A percentile compares a stretch with the other conserved stretches of the same genome.
These are phyloP conservation scores for Paralagenidium karlingii DNA, from an alignment of 352 stramenopile genomes.

Conservation along the genomic window DNA sequence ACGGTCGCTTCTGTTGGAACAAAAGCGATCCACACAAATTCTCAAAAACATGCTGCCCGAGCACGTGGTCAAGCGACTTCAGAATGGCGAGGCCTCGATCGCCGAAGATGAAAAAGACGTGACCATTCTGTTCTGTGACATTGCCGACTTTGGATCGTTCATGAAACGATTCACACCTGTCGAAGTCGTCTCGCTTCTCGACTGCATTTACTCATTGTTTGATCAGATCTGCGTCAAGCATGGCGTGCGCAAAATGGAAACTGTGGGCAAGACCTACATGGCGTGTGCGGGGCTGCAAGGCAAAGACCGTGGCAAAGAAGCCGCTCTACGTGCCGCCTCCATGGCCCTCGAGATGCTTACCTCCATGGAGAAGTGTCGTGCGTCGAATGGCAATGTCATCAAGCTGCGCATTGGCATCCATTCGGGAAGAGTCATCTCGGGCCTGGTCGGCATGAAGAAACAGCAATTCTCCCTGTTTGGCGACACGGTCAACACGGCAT, in stretches of 20 bases:
- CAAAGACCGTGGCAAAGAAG: conserved; percentile 62
- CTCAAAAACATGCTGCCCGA: conserved; percentile 79
- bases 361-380: conserved; percentile 47
- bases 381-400: conserved; percentile 71
- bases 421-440: conserved; percentile 78
- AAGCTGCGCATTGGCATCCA: conserved; percentile 87
- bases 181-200: conserved; percentile 74
- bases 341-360: conserved; percentile 74
- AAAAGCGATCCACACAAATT: conserved; percentile 68
- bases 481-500: conserved; percentile 86
- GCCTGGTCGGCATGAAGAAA: conserved; percentile 86
- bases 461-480: conserved; percentile 90
- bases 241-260: conserved; percentile 89
- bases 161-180: conserved; percentile 65
- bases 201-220: conserved; percentile 88
- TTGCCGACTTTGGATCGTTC: conserved; percentile 68
- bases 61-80: conserved; percentile 75
- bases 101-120: conserved; percentile 81
- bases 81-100: conserved; percentile 69
- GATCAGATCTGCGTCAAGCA: conserved; percentile 87
- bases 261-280: conserved; percentile 88
- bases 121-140: conserved; percentile 81
- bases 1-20: conserved; percentile 59
- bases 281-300: conserved; percentile 74
- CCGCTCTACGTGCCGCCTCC: conserved; percentile 50